Evolutionary conservation across 768 basidiomycete species (phyloP).

Genomic region (Trametes elegans): DNA sequence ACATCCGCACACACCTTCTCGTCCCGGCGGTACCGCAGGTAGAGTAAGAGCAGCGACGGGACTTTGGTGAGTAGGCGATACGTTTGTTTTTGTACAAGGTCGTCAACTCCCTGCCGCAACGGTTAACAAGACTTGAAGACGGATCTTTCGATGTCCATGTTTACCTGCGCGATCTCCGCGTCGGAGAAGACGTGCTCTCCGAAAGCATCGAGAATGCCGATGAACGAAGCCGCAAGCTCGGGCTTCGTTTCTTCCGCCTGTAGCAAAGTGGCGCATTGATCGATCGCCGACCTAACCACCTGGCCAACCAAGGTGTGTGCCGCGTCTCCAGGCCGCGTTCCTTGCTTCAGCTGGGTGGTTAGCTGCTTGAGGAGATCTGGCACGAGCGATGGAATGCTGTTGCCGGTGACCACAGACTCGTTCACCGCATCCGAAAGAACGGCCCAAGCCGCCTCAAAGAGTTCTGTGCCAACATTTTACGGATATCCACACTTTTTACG

Average conservation of each 20-base stretch:
- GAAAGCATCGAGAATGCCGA: conserved; percentile 51
- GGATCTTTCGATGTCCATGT: background rate
- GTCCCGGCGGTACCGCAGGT: conserved; percentile 43
- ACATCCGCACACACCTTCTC: conserved; percentile 33
- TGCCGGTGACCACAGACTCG: background rate
- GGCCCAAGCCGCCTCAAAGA: conserved; percentile 53
- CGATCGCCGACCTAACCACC: conserved; percentile 35
- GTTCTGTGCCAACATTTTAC: too few relatives aligned
- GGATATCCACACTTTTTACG: too few relatives aligned
- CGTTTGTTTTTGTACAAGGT: conserved; percentile 38
- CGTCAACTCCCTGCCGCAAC: conserved; percentile 44
- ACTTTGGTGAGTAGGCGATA: conserved; percentile 39
- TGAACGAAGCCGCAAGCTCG: conserved; percentile 29
- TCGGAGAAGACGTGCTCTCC: conserved; percentile 49
- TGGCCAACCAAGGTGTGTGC: conserved; percentile 33
- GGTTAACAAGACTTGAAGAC: background rate
- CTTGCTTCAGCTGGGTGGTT: conserved; percentile 38
- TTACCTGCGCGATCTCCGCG: conserved; percentile 41
- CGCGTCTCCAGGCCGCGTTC: conserved; percentile 24
- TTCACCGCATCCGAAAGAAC: conserved; percentile 36
- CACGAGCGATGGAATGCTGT: conserved; percentile 34
- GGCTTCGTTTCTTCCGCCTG: conserved; percentile 21
- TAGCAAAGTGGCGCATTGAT: conserved; percentile 31
- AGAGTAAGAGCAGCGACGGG: conserved; percentile 47
- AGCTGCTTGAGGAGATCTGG: conserved; percentile 48